phyloP scores from a whole-genome alignment of 2,329 filamentous ascomycete genomes.

The Zymoseptoria brevis region DNA sequence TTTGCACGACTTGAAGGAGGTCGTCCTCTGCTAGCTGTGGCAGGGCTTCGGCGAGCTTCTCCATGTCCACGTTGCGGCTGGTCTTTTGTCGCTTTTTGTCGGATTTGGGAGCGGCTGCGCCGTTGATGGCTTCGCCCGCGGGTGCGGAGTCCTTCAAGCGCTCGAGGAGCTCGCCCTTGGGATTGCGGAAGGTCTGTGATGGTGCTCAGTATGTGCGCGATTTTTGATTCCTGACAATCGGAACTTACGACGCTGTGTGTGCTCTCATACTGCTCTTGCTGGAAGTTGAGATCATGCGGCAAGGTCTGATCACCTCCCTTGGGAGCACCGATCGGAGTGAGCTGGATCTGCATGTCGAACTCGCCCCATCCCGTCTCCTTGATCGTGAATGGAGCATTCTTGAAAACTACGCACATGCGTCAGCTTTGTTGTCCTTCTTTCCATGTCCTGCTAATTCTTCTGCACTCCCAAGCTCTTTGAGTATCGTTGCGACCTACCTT shows the following conservation, averaged over 20 bases:
- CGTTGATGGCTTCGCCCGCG: conserved; percentile 51
- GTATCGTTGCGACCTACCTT: conserved; percentile 34
- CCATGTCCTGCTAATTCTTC: neutral
- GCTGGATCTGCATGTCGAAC: conserved; percentile 86
- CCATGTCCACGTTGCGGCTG: conserved; percentile 63
- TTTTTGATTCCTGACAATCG: neutral
- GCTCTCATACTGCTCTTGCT: conserved; percentile 69
- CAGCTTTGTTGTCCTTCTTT: conserved; percentile 2
- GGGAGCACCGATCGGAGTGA: conserved; percentile 61
- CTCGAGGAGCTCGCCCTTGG: conserved; percentile 74
- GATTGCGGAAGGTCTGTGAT: conserved; percentile 73
- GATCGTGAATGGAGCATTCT: conserved; percentile 79
- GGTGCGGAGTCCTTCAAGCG: conserved; percentile 76
- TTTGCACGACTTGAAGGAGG: conserved; percentile 85
- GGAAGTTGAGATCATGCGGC: conserved; percentile 87
- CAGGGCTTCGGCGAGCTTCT: conserved; percentile 89
- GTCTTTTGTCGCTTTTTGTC: conserved; percentile 68
- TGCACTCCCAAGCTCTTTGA: conserved; percentile 30
- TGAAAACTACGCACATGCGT: conserved; percentile 48
- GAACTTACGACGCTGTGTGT: conserved; percentile 62
- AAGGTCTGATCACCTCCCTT: conserved; percentile 77
- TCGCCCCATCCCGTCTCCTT: conserved; percentile 96
- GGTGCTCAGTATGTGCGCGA: neutral
- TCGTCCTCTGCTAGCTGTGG: conserved; percentile 89
- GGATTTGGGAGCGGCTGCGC: conserved; percentile 43